Base-by-base conservation (phyloP, 2,329 filamentous ascomycete species). In the Aspergillus clavatus region DNA sequence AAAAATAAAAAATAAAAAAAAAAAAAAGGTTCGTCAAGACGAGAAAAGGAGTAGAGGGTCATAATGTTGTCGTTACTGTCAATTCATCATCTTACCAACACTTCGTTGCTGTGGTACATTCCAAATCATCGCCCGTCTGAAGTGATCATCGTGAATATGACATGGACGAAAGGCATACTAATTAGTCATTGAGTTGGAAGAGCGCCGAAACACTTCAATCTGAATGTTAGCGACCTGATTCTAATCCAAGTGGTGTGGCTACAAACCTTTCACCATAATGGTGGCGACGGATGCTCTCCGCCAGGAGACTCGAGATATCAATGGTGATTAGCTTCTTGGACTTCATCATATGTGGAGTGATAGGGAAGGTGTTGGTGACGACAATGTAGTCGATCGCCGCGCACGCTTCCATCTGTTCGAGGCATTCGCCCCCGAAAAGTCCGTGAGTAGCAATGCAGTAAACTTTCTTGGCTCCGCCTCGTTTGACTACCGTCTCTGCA, bases 391-490 rank as follows among this genome's bases (percentile, higher is more conserved):
- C 85, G 63, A 98, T 97, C 72, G 89, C 94, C 58, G 91, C 86
- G 74, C 93, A 97, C 39, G 82, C 82, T 66, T 95, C 85, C 72
- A 98, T 82, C 67, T 96, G 88, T 59, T 89, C 84, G 12, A 98
- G 79, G 53, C 87, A 88, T 63, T 96, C 87, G 37, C 84, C 86
- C 18, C 90, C 90, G 67, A 98, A 97, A 27, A 98, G 80, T 31
- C 90, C 93, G 62, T 98, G 93, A 0, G 93, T 97, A 6, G 91
- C 93, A 73, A 98, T 95, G 75, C 89, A 95, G 70, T 95, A 97
- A 27, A 98, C 93, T 69, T 87, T 93, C 58, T 87, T 95, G 1
- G 93, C 93, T 36, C 82, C 81, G 53, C 93, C 94, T 53, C 86
- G 82, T 76, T 97, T 97, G 42, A 95, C 87, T 2, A 95, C 91